These are phyloP conservation scores for Spergularia azorica DNA, from an alignment of 179 eudicot species.

Conservation along the genomic window DNA sequence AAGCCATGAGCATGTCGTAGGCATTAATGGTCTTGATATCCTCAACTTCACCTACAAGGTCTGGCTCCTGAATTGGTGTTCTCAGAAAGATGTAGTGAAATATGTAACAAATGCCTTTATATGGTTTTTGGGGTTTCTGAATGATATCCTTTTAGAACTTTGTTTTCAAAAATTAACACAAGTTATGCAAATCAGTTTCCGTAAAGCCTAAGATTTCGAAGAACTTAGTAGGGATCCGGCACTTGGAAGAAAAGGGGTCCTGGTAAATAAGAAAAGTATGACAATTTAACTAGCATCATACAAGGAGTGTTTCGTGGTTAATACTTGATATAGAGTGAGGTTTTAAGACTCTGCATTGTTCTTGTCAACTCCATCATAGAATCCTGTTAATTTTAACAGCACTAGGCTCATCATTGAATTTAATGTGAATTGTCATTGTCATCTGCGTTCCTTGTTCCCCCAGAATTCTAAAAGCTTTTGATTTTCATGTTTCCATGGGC, in stretches of 20 bases:
- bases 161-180: not conserved
- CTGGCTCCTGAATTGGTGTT: slow-evolving; percentile 19
- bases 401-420: not conserved
- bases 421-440: not conserved
- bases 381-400: not conserved
- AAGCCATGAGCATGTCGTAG: slow-evolving; percentile 52
- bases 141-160: not conserved
- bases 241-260: not conserved
- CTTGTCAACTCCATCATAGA: not conserved
- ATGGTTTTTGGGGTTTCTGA: not conserved
- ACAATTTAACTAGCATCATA: too few relatives aligned
- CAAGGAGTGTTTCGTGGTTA: too few relatives aligned
- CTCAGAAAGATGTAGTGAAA: not conserved
- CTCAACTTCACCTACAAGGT: slow-evolving; percentile 91
- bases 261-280: not conserved
- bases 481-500: not conserved
- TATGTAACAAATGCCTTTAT: not conserved
- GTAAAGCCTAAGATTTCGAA: not conserved
- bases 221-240: not conserved
- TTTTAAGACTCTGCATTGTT: not conserved
- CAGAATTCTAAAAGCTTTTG: not conserved
- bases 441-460: not conserved
- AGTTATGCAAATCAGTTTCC: not conserved
- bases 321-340: too few relatives aligned
- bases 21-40: slow-evolving; percentile 81